Evolutionary conservation across 345 rosid genomes (phyloP), one percentile per base, ranked within the genome.

Genomic region (Salix caprea): DNA sequence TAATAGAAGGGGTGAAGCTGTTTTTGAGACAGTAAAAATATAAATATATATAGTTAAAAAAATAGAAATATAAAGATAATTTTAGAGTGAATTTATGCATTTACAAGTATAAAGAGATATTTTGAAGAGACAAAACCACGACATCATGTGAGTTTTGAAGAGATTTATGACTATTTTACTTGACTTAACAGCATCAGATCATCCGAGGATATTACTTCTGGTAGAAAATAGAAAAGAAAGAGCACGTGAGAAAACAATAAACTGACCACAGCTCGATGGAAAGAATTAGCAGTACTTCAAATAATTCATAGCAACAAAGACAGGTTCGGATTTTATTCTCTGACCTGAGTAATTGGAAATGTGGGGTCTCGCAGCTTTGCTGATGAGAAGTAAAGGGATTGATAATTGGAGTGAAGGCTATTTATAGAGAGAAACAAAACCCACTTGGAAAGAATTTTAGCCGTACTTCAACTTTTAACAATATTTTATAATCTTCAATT

Each of bases 271-370:
- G n/a, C 2, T 8, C 62, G 23, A 3, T 56, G 26, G 26, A 9
- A 56, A 56, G 13, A 56, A 56, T n/a, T 23, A 56, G 12, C 62
- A 2, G 10, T 9, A n/a, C 9, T 30, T 30, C 62, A 44, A 10
- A n/a, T n/a, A 56, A n/a, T 56, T 56, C 62, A 9, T n/a, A 66
- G 42, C 18, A 34, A 15, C 10, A n/a, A 69, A 26, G 74, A 37
- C 66, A 28, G 23, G 24, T 13, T 42, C 13, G 50, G 50, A 65
- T 68, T 69, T 77, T 58, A 4, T 12, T 54, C 69, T 58, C 2
- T 73, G 64, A 79, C 85, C 82, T 73, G 40, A 12, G 65, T 44
- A 36, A 65, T 42, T 67, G 36, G 28, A 34, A 30, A 78, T 69
- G 40, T 12, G 67, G 24, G 44, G 36, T 10, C 24, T 8, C 13